These are phyloP conservation scores for Gossypium schwendimanii DNA, from an alignment of 441 rosid genomes.

Conservation along the genomic window DNA sequence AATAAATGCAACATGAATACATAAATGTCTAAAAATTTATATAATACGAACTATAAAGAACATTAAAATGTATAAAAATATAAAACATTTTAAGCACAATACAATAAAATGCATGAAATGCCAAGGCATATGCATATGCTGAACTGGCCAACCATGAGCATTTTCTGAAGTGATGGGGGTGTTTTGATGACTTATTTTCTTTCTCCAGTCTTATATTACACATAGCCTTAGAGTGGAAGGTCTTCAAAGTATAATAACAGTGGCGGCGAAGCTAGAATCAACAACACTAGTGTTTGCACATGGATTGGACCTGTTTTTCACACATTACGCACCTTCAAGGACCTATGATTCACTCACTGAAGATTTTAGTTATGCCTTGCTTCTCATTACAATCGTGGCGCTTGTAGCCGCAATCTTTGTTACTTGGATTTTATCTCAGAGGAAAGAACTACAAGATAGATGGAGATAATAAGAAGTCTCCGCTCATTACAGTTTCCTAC, in stretches of 20 bases:
- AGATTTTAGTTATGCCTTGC: slow-evolving; percentile 90
- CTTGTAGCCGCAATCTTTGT: slow-evolving; percentile 80
- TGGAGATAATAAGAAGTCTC: slow-evolving; percentile 23
- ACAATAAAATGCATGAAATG: no score
- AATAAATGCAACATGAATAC: no score
- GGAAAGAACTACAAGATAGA: slow-evolving; percentile 76
- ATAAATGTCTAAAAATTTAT: no score
- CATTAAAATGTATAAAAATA: no score
- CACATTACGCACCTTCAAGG: slow-evolving; percentile 94
- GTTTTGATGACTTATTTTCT: slow-evolving; percentile 11
- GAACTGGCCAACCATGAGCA: no score
- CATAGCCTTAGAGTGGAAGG: slow-evolving; percentile 85
- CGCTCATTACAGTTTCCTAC: not conserved
- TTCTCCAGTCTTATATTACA: slow-evolving; percentile 65
- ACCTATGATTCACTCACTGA: slow-evolving; percentile 96
- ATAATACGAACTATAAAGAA: no score
- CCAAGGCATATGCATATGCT: no score
- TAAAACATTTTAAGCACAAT: no score
- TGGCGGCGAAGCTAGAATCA: slow-evolving; percentile 92
- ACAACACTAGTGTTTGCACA: slow-evolving; percentile 79
- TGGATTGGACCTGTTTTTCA: slow-evolving; percentile 91
- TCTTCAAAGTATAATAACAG: slow-evolving; percentile 67
- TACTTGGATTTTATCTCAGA: slow-evolving; percentile 87
- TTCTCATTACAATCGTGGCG: slow-evolving; percentile 79
- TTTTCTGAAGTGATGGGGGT: not conserved